Conservation (phyloP, 495 filamentous ascomycete species). For the Daldinia bambusicola region DNA sequence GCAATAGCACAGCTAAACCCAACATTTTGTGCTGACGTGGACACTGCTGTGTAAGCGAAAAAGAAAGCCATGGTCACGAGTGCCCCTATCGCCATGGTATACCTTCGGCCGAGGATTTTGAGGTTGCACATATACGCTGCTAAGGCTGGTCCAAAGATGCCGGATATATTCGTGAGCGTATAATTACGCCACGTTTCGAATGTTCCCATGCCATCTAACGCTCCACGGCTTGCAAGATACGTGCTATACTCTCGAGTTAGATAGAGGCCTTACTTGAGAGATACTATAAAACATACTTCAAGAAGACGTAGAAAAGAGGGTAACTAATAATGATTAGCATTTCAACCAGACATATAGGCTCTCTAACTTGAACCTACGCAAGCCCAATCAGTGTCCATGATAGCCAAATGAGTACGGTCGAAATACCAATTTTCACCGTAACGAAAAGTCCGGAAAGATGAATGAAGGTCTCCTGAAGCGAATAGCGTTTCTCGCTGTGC, state of each 20-base stretch:
- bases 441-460: slow-evolving; percentile 73
- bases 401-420: slow-evolving; percentile 72
- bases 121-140: slow-evolving; percentile 72
- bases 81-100: slow-evolving; percentile 74
- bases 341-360: background rate
- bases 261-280: slow-evolving; percentile 45
- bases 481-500: slow-evolving; percentile 57
- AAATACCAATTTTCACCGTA: slow-evolving; percentile 68
- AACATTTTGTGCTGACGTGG: slow-evolving; percentile 66
- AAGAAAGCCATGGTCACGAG: slow-evolving; percentile 72
- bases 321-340: slow-evolving; percentile 53
- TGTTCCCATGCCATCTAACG: slow-evolving; percentile 50
- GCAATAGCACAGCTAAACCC: slow-evolving; percentile 73
- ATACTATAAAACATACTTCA: slow-evolving; percentile 54
- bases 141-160: slow-evolving; percentile 72
- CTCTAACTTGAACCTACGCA: slow-evolving; percentile 47
- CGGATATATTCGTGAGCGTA: slow-evolving; percentile 69
- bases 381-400: slow-evolving; percentile 77
- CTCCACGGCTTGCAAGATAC: slow-evolving; percentile 55
- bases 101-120: slow-evolving; percentile 65
- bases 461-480: slow-evolving; percentile 59
- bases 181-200: slow-evolving; percentile 79
- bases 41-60: slow-evolving; percentile 74
- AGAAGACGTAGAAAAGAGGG: slow-evolving; percentile 75
- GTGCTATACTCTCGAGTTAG: slow-evolving; percentile 45